Base-by-base conservation (phyloP, 768 basidiomycete species). In the Lactifluus rugatus region DNA sequence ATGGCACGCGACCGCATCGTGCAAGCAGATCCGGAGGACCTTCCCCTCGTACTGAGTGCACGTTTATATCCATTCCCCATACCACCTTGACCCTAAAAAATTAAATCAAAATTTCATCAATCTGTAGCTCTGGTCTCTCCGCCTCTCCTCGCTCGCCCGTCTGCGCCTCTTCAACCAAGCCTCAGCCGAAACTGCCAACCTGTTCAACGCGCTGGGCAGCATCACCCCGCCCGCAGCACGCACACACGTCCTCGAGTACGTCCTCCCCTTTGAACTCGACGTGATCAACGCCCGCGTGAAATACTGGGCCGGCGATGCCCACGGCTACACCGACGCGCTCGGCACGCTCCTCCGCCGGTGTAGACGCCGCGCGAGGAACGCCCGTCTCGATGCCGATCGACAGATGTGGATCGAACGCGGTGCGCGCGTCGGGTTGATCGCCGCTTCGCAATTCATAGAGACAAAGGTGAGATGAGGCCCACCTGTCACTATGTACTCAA, bases 151-250 rank as follows among this genome's bases (percentile, higher is more conserved):
- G 55, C 80, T 93, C 28, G 81, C 89, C 46, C 84, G 89, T 17
- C 78, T 93, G 46, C 83, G 89, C 47, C 79, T 93, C 48, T 90
- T 85, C 74, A 91, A 91, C 68, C 89, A 93, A 68, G 84, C 84
- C n/a, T 80, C 87, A 1, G 87, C 87, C 23, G 89, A 93, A 71
- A 86, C 85, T 68, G 83, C 80, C 10, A 89, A 89, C 70, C 77
- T 93, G 23, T 92, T 88, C 69, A 72, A 79, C 17, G 83, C 84
- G 25, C 79, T 92, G 47, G 78, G 81, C 60, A 74, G 76, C 31
- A 77, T 85, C 46, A 77, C 81, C 55, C 77, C 82, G 1, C 62
- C 69, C 0, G 72, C 80, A 16, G 71, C 81, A 1, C 83, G 81
- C 21, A 68, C 71, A 45, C 82, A 81, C 67, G 74, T 89, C 46